phyloP scores from a whole-genome alignment of 1,284 basidiomycete species.

The Cutaneotrichosporon spelunceum region DNA sequence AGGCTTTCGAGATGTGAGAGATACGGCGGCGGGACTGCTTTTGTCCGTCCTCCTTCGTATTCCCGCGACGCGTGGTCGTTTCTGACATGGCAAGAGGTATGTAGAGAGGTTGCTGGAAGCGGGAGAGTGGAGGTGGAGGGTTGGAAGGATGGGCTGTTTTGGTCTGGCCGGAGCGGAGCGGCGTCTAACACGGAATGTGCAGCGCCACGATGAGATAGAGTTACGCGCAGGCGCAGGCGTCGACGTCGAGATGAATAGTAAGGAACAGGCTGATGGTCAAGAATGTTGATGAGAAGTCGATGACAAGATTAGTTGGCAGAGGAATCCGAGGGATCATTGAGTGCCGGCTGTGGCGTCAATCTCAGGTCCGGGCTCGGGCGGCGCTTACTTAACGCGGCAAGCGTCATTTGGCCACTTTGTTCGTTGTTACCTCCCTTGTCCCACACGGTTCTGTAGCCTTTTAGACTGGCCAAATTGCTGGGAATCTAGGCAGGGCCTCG shows the following conservation, averaged over 20 bases:
- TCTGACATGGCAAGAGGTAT: not conserved
- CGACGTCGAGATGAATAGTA: not conserved
- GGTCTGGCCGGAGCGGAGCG: not conserved
- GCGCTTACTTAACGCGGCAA: not conserved
- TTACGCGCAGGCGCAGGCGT: not conserved
- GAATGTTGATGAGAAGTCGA: slow-evolving; percentile 1
- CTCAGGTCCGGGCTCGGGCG: not conserved
- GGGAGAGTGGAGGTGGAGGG: not conserved
- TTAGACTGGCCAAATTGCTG: not conserved
- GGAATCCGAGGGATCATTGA: not conserved
- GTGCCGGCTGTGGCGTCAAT: not conserved
- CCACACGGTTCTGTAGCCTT: not conserved
- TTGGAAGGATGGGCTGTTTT: not conserved
- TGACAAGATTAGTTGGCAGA: not conserved
- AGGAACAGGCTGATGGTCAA: not conserved
- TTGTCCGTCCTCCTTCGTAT: not conserved
- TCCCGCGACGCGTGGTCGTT: not conserved
- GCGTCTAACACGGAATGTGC: not conserved
- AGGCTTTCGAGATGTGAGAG: slow-evolving; percentile 25
- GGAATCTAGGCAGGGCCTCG: not conserved
- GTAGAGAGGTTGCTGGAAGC: not conserved
- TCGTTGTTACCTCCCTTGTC: not conserved
- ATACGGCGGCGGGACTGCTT: slow-evolving; percentile 22
- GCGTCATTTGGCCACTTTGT: not conserved
- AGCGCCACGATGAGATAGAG: not conserved